phyloP scores from a whole-genome alignment of 768 basidiomycete species.

The Baorangia bicolor region DNA sequence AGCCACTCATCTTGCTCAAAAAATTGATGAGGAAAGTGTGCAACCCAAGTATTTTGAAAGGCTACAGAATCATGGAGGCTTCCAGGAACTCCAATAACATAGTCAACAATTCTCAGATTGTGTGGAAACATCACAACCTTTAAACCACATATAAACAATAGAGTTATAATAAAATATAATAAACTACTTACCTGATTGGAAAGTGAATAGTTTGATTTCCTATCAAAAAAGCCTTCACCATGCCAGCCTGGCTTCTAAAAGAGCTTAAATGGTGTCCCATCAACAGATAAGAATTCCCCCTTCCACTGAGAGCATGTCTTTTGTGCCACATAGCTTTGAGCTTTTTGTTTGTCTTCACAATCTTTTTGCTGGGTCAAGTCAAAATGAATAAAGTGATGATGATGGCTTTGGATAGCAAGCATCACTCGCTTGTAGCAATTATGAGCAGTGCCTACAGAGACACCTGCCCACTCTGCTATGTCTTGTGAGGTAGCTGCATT shows the following conservation, averaged over 20 bases:
- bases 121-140: constrained; percentile 12
- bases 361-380: neutral
- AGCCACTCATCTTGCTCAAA: constrained; percentile 12
- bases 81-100: constrained; percentile 12
- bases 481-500: constrained; percentile 17
- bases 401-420: constrained; percentile 10
- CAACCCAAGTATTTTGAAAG: neutral
- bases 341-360: neutral
- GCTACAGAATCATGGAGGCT: constrained; percentile 13
- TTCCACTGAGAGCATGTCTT: neutral
- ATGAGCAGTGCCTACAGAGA: constrained; percentile 16
- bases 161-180: neutral
- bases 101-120: constrained; percentile 14
- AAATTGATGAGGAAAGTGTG: neutral
- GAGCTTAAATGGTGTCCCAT: constrained; percentile 10
- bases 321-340: neutral
- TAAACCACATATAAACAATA: neutral
- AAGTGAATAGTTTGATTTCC: constrained; percentile 13
- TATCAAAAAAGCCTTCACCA: constrained; percentile 14
- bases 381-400: constrained; percentile 6
- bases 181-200: constrained; percentile 8
- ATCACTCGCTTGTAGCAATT: constrained; percentile 20
- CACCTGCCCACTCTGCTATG: constrained; percentile 21
- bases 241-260: constrained; percentile 24
- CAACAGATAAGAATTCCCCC: constrained; percentile 11